Conservation (phyloP, 148 eudicot species). For the Vaccinium myrtillus region DNA sequence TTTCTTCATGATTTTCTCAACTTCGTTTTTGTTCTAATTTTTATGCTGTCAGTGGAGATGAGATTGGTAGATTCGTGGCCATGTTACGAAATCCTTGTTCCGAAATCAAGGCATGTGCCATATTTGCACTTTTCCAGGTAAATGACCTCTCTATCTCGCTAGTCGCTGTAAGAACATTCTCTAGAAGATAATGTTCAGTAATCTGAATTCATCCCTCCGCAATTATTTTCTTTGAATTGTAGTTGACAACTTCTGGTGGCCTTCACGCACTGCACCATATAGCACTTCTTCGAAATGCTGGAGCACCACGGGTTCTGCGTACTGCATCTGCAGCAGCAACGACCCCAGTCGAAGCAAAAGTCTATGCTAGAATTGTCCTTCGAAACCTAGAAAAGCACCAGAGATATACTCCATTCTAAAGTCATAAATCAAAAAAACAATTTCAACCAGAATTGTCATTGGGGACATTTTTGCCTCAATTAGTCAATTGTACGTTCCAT, state of each 20-base stretch:
- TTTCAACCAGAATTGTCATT: constrained; percentile 49
- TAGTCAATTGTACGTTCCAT: no score
- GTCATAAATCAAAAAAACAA: no score
- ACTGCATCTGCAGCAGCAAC: constrained; percentile 76
- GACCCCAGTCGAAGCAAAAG: constrained; percentile 75
- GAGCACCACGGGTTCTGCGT: constrained; percentile 72
- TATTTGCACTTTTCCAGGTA: no score
- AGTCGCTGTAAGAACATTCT: background rate
- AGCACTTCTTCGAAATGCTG: constrained; percentile 62
- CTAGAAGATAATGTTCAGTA: background rate
- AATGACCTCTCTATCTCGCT: background rate
- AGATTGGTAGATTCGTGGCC: constrained; percentile 76
- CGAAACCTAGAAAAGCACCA: constrained; percentile 78
- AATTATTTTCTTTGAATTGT: constrained; percentile 1
- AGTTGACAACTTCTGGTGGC: constrained; percentile 8
- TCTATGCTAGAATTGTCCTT: constrained; percentile 62
- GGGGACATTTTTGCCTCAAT: constrained; percentile 30
- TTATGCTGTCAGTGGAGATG: constrained; percentile 61
- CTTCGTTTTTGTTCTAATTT: background rate
- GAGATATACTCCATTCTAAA: background rate
- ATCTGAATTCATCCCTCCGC: background rate
- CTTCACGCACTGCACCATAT: constrained; percentile 75
- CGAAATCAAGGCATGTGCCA: constrained; percentile 41
- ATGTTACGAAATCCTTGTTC: constrained; percentile 75
- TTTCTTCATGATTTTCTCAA: background rate